Evolutionary conservation across 2,329 filamentous ascomycete genomes (phyloP), one percentile per base, ranked within the genome.

Genomic region (Penicillium expansum): DNA sequence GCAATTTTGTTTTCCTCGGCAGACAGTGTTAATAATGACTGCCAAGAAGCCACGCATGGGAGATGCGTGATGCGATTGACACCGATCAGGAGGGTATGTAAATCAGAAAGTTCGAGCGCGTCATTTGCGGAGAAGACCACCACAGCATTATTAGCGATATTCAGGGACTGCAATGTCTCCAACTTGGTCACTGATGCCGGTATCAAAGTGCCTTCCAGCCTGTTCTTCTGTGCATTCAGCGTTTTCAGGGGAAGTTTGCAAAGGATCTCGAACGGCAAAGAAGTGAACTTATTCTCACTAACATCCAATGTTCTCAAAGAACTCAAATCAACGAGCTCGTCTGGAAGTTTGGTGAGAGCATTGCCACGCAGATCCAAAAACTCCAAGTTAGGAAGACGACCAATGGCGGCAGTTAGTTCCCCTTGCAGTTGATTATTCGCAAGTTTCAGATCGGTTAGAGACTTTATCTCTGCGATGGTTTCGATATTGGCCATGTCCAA

Each of bases 361-460:
- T 99, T 99, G 14, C 84, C 83, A 61, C 91, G 90, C 9, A 97
- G 69, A 61, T 97, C 92, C 9, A 97, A 79, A 18, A 86, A 82
- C 71, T 97, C 92, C 0, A 99, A 80, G 49, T 86, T 85, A 35
- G 74, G 77, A 16, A 97, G 79, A 6, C 80, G 80, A 22, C 82
- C 78, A 32, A 96, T 79, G n/a, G 78, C 80, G 0, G 83, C 69
- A 43, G 87, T 82, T 3, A 97, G 75, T 1, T 83, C 78, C 0
- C 90, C 91, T 45, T 84, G 83, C 6, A 96, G 76, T 16, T 84
- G 79, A 66, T 96, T 96, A 55, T 90, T 87, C 10, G 88, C 88
- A 8, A 99, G 79, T 68, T 88, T 93, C 14, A 99, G 78, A 66
- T 97, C 92, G 33, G 87, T 84, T 2, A 99, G 77, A 1, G 84